Percentiles rank a stretch among this genome's conserved stretches.
Evolutionary conservation across 1,284 basidiomycete species (phyloP).

Genomic region (Sporisorium iseilematis-ciliati): DNA sequence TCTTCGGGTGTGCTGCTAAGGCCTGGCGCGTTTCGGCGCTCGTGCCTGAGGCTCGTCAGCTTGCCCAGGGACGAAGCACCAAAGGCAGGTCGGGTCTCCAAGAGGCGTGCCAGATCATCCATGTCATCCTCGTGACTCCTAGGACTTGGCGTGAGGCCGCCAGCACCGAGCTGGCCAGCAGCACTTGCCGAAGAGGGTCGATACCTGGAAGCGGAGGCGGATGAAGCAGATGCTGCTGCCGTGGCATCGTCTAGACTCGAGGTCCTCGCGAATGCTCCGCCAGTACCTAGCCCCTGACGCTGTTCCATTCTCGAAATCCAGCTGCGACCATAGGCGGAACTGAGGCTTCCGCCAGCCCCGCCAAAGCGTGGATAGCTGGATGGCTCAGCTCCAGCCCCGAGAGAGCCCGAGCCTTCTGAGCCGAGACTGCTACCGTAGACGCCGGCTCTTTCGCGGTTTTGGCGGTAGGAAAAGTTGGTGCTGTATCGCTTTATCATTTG

Average conservation of each 20-base stretch:
- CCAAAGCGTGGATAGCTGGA: slow-evolving; percentile 46
- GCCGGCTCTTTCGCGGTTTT: slow-evolving; percentile 31
- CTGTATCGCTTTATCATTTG: slow-evolving; percentile 64
- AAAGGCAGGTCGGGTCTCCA: slow-evolving; percentile 49
- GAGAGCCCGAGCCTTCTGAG: slow-evolving; percentile 27
- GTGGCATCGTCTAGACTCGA: slow-evolving; percentile 47
- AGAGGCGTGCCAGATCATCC: slow-evolving; percentile 54
- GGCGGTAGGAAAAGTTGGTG: slow-evolving; percentile 57
- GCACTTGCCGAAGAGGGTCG: slow-evolving; percentile 15
- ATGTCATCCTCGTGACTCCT: slow-evolving; percentile 60
- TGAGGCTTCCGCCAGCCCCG: slow-evolving; percentile 37
- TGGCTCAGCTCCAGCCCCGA: slow-evolving; percentile 33
- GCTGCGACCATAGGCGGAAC: slow-evolving; percentile 47
- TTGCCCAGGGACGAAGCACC: slow-evolving; percentile 34
- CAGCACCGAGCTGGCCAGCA: slow-evolving; percentile 14
- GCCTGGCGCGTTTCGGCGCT: slow-evolving; percentile 30
- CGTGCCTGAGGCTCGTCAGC: slow-evolving; percentile 22
- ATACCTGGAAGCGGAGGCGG: slow-evolving; percentile 30
- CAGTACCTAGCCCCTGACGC: slow-evolving; percentile 45
- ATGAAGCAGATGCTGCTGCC: slow-evolving; percentile 25
- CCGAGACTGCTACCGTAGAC: slow-evolving; percentile 46
- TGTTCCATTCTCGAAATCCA: slow-evolving; percentile 59
- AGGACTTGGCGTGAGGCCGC: slow-evolving; percentile 34
- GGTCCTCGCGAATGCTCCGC: slow-evolving; percentile 39
- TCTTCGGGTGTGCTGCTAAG: slow-evolving; percentile 45